Conservation (phyloP, 345 rosid genomes). For the Cochlearia excelsa region DNA sequence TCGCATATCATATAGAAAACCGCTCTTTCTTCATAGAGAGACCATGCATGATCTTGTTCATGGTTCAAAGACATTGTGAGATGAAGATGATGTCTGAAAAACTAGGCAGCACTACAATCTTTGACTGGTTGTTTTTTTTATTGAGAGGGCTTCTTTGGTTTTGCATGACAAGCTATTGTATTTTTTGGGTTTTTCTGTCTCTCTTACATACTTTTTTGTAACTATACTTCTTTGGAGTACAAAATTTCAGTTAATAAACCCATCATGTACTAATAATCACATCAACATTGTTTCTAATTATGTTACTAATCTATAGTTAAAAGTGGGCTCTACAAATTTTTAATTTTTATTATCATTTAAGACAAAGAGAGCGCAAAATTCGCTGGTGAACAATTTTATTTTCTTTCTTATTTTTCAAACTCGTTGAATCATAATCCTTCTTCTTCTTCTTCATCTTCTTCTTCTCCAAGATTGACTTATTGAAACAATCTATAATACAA, state of each 20-base stretch:
- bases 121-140: slow-evolving; percentile 24
- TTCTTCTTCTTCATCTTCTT: slow-evolving; percentile 4
- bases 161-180: slow-evolving; percentile 12
- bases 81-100: slow-evolving; percentile 9
- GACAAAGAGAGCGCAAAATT: slow-evolving; percentile 28
- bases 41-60: slow-evolving; percentile 3
- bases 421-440: not conserved
- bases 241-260: too few species aligned
- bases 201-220: too few species aligned
- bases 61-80: slow-evolving; percentile 15
- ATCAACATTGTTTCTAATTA: too few species aligned
- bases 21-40: slow-evolving; percentile 12
- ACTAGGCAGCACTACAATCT: not conserved
- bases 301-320: too few species aligned
- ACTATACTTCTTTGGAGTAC: too few species aligned
- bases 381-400: too few species aligned
- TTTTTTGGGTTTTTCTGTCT: slow-evolving; percentile 5
- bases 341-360: not conserved
- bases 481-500: not conserved
- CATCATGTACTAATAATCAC: too few species aligned
- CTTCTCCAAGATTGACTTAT: slow-evolving; percentile 21
- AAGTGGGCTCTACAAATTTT: too few species aligned
- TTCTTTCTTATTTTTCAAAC: slow-evolving; percentile 29
- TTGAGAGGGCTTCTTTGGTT: slow-evolving; percentile 16
- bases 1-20: not conserved